Evolutionary conservation across 768 basidiomycete genomes (phyloP).

Genomic region (Mycena sanguinolenta): DNA sequence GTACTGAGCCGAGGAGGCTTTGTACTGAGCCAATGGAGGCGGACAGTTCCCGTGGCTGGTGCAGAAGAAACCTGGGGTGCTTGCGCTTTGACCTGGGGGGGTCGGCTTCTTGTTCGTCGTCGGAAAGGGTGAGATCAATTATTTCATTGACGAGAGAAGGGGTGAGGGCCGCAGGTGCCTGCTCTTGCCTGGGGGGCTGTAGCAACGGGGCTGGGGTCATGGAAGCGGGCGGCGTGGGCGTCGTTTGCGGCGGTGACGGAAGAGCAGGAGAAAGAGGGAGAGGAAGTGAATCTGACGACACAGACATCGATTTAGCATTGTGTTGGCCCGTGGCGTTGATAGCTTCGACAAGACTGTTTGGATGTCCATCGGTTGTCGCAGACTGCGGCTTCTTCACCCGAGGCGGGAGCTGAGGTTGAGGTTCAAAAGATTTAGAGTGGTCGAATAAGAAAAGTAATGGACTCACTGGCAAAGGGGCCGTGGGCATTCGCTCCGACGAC

Average conservation of each 20-base stretch:
- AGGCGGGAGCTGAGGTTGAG: not conserved
- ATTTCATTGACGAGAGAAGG: not conserved
- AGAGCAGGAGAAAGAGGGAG: not conserved
- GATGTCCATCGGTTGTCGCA: not conserved
- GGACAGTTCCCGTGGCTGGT: not conserved
- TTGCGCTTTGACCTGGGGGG: not conserved
- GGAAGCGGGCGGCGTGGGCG: not conserved
- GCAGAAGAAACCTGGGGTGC: not conserved
- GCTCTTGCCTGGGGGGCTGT: slow-evolving; percentile 1
- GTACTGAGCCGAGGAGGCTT: not conserved
- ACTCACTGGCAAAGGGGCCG: slow-evolving; percentile 8
- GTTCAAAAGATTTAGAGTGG: not conserved
- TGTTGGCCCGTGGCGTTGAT: slow-evolving; percentile 27
- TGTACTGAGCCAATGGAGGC: not conserved
- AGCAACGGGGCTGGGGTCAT: not conserved
- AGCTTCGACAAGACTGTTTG: slow-evolving; percentile 17
- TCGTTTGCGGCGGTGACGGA: not conserved
- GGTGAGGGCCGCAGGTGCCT: not conserved
- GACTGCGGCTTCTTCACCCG: not conserved
- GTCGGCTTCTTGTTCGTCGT: slow-evolving; percentile 8
- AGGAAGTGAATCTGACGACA: not conserved
- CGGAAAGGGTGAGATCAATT: slow-evolving; percentile 20
- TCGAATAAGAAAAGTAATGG: not conserved
- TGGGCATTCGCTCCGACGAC: not conserved
- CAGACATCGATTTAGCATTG: not conserved